Percentiles rank a stretch among this genome's conserved stretches.
Conservation (phyloP, 345 rosid genomes). For the Mallotus nudiflorus region DNA sequence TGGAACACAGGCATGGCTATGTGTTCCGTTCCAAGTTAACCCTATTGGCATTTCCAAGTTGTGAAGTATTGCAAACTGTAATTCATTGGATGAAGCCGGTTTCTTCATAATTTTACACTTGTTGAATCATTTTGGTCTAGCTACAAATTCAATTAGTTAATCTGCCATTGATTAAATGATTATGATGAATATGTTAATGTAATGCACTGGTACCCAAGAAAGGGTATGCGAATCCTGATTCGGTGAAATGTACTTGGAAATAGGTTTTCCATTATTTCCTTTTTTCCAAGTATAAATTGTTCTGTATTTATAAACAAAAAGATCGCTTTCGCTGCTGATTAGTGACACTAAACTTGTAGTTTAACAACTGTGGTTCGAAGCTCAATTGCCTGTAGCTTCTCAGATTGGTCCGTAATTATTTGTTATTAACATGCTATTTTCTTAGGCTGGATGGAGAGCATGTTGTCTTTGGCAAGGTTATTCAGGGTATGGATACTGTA, state of each 20-base stretch:
- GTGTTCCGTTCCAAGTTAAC: not conserved
- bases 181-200: not conserved
- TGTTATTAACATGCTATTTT: conserved; percentile 3
- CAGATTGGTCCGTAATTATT: not conserved
- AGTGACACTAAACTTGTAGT: not conserved
- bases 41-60: no score
- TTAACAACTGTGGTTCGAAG: not conserved
- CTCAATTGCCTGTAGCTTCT: not conserved
- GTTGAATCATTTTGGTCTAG: conserved; percentile 1
- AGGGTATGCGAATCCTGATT: not conserved
- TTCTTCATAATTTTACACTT: not conserved
- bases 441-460: conserved; percentile 95
- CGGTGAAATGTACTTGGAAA: not conserved
- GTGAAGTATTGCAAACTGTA: not conserved
- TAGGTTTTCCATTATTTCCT: not conserved
- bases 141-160: not conserved
- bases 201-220: not conserved
- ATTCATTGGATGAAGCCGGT: not conserved
- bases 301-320: not conserved
- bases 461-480: conserved; percentile 87
- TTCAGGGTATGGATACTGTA: conserved; percentile 91
- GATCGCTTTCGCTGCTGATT: not conserved
- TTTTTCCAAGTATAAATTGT: not conserved
- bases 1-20: not conserved
- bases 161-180: not conserved